Evolutionary conservation across 805 yeast species (phyloP).

Genomic region (Yarrowia alimentaria): DNA sequence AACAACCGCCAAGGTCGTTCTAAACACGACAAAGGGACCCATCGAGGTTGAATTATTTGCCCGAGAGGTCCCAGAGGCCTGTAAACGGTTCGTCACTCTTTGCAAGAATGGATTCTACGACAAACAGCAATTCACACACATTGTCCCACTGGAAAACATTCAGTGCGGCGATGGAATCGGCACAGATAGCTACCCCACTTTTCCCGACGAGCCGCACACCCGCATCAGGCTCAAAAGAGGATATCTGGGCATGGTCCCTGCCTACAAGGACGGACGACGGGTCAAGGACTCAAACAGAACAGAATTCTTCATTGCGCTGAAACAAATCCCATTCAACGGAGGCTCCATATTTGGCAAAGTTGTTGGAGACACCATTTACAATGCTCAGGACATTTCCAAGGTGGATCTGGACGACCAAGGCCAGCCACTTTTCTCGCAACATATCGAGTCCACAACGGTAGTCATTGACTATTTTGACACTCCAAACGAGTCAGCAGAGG

Average conservation of each 20-base stretch:
- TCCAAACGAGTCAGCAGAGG: too few species aligned
- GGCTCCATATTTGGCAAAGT: conserved; percentile 57
- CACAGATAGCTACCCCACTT: conserved; percentile 35
- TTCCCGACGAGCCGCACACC: conserved; percentile 50
- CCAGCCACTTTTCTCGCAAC: too few species aligned
- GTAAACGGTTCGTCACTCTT: conserved; percentile 49
- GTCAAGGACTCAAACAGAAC: conserved; percentile 34
- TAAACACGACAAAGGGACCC: conserved; percentile 58
- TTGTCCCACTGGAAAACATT: conserved; percentile 41
- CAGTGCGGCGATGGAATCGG: conserved; percentile 44
- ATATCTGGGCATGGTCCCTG: conserved; percentile 50
- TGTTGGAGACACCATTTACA: conserved; percentile 55
- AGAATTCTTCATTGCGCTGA: conserved; percentile 51
- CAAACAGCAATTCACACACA: conserved; percentile 45
- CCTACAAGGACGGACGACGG: conserved; percentile 34
- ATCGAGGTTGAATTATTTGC: conserved; percentile 67
- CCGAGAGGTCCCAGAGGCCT: conserved; percentile 56
- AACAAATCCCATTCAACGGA: conserved; percentile 43
- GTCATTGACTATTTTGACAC: too few species aligned
- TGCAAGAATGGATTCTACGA: conserved; percentile 48
- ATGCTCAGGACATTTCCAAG: conserved; percentile 50
- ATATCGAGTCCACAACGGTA: too few species aligned
- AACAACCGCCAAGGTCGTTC: conserved; percentile 45
- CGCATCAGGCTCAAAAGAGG: conserved; percentile 58
- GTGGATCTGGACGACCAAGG: too few species aligned